phyloP scores from a whole-genome alignment of 1,284 basidiomycete species.

The Microbotryum silenes-acaulis region DNA sequence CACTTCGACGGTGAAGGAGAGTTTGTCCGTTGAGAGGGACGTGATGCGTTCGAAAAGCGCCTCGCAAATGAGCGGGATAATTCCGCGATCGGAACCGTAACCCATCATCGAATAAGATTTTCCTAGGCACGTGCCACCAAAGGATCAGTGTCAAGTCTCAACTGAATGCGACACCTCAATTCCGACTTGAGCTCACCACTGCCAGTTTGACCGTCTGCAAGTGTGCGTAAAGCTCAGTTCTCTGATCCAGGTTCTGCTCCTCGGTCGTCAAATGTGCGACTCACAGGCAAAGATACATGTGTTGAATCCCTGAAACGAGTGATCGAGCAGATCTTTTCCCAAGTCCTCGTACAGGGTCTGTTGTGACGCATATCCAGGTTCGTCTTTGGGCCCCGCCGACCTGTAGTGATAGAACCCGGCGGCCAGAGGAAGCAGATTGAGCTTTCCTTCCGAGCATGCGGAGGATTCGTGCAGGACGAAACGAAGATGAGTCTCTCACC shows the following conservation, averaged over 20 bases:
- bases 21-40: conserved; percentile 12
- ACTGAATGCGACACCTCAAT: background rate
- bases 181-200: conserved; percentile 31
- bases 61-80: conserved; percentile 90
- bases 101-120: conserved; percentile 76
- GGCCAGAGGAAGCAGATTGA: background rate
- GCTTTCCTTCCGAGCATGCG: background rate
- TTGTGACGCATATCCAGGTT: conserved; percentile 81
- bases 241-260: no score
- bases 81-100: conserved; percentile 93
- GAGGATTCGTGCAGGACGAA: no score
- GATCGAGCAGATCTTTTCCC: conserved; percentile 87
- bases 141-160: background rate
- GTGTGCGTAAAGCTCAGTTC: no score
- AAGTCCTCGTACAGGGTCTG: conserved; percentile 90
- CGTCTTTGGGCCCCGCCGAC: conserved; percentile 81
- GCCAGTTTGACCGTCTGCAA: conserved; percentile 34
- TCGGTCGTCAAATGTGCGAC: conserved; percentile 41
- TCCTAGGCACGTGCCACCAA: conserved; percentile 8
- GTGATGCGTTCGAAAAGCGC: conserved; percentile 80
- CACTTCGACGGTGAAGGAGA: conserved; percentile 24
- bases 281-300: conserved; percentile 94
- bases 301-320: conserved; percentile 94
- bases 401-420: conserved; percentile 38
- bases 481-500: conserved; percentile 10